Evolutionary conservation across 352 stramenopile species (phyloP).

Genomic region (Phytophthora rubi): DNA sequence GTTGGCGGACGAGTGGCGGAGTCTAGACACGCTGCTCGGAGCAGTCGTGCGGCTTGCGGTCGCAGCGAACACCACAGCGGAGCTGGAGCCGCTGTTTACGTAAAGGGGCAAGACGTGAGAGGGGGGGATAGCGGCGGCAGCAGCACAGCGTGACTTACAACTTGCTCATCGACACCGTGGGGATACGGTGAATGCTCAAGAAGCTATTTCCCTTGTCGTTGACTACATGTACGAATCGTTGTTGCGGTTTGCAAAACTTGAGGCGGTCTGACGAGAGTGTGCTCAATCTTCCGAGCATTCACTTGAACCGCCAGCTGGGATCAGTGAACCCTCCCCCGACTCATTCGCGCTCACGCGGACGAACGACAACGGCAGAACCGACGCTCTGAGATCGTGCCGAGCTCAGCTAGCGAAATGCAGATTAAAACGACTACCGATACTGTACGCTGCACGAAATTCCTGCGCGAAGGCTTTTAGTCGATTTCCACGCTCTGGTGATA

Average conservation of each 20-base stretch:
- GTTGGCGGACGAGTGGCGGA: slow-evolving; percentile 28
- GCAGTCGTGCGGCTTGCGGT: slow-evolving; percentile 33
- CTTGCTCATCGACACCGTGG: neutral
- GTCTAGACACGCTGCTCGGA: slow-evolving; percentile 40
- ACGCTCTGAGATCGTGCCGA: slow-evolving; percentile 1
- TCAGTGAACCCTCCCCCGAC: slow-evolving; percentile 6
- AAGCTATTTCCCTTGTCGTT: neutral
- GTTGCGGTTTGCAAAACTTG: neutral
- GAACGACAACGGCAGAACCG: neutral
- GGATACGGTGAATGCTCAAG: too few species aligned
- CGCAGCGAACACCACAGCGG: slow-evolving; percentile 32
- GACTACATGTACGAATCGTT: neutral
- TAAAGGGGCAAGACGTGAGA: neutral
- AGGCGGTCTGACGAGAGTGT: neutral
- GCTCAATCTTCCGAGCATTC: neutral
- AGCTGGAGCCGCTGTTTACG: slow-evolving; percentile 37
- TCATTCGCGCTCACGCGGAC: slow-evolving; percentile 22
- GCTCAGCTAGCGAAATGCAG: slow-evolving; percentile 15
- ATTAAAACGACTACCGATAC: slow-evolving; percentile 8
- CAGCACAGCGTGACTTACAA: neutral
- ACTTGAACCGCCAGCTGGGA: slow-evolving; percentile 8
- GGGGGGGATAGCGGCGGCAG: too few species aligned
- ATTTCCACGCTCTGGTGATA: neutral
- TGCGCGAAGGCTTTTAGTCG: neutral
- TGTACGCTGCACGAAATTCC: neutral